Base-by-base conservation (phyloP, 1,139 yeast species). In the Saccharomycopsis hybrid region DNA sequence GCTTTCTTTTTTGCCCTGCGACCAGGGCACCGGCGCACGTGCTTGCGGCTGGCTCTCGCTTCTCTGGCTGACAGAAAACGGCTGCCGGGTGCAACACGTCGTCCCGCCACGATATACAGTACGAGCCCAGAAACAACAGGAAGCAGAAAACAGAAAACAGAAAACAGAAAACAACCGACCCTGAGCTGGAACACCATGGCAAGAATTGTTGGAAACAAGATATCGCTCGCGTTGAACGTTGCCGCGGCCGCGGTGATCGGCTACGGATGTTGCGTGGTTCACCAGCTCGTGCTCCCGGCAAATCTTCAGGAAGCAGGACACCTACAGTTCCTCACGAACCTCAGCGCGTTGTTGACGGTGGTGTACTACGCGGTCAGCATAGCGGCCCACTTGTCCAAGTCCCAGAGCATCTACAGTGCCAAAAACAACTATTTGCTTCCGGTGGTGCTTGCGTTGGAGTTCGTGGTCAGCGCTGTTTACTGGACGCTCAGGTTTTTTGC, bases 1-100 rank as follows among this genome's bases (percentile, higher is more conserved):
- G 68, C 67, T 63, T 55, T 43, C 36, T 33, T 43, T 48, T 48
- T 48, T 48, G 27, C n/a, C n/a, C n/a, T n/a, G n/a, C n/a, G n/a
- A n/a, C n/a, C n/a, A n/a, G n/a, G n/a, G n/a, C n/a, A n/a, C n/a
- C n/a, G n/a, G n/a, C n/a, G n/a, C n/a, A n/a, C n/a, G n/a, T n/a
- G n/a, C n/a, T n/a, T n/a, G n/a, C n/a, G n/a, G n/a, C n/a, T n/a
- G n/a, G n/a, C n/a, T n/a, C n/a, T n/a, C n/a, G n/a, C n/a, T n/a
- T n/a, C n/a, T n/a, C n/a, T n/a, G n/a, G n/a, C n/a, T n/a, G n/a
- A n/a, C n/a, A n/a, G n/a, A n/a, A n/a, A n/a, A n/a, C n/a, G n/a
- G n/a, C n/a, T n/a, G n/a, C n/a, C n/a, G n/a, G n/a, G n/a, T n/a
- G n/a, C n/a, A n/a, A n/a, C n/a, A n/a, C n/a, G n/a, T n/a, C n/a